Conservation (phyloP, 495 filamentous ascomycete genomes). For the Geopyxis carbonaria region DNA sequence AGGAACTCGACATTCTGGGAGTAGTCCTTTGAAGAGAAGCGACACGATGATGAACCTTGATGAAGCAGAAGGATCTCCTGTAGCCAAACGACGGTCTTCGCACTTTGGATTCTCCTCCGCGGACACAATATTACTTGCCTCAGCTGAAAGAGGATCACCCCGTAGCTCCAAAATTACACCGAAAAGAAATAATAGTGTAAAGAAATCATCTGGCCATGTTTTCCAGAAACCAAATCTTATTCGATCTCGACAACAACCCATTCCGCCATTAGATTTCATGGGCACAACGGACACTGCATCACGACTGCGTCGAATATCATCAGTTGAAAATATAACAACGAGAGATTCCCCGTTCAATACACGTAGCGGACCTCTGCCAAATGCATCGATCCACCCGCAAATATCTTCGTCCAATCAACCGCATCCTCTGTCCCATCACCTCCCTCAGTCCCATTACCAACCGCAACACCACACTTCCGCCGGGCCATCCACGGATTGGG, state of each 20-base stretch:
- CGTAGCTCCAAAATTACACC: conserved; percentile 6
- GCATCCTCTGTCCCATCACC: conserved; percentile 72
- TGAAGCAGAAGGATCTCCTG: conserved; percentile 53
- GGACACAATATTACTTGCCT: not conserved
- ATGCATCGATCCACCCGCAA: conserved; percentile 36
- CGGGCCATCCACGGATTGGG: conserved; percentile 29
- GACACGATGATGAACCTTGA: conserved; percentile 82
- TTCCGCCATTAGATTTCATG: conserved; percentile 30
- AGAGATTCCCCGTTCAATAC: conserved; percentile 48
- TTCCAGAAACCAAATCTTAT: conserved; percentile 23
- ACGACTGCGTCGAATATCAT: conserved; percentile 48
- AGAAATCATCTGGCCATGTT: conserved; percentile 12
- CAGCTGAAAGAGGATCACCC: too few relatives aligned
- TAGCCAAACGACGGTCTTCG: conserved; percentile 32
- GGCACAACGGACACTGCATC: conserved; percentile 31
- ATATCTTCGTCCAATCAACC: conserved; percentile 35
- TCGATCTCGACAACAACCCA: conserved; percentile 28
- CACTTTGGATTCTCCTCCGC: conserved; percentile 26
- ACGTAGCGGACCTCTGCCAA: conserved; percentile 34
- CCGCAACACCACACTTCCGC: conserved; percentile 3
- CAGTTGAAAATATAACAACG: conserved; percentile 56
- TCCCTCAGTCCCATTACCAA: conserved; percentile 46
- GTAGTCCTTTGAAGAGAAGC: conserved; percentile 81
- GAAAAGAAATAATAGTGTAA: conserved; percentile 9
- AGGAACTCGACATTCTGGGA: conserved; percentile 1